These are phyloP conservation scores for Austroboletus festivus DNA, from an alignment of 768 basidiomycete species.

Conservation along the genomic window DNA sequence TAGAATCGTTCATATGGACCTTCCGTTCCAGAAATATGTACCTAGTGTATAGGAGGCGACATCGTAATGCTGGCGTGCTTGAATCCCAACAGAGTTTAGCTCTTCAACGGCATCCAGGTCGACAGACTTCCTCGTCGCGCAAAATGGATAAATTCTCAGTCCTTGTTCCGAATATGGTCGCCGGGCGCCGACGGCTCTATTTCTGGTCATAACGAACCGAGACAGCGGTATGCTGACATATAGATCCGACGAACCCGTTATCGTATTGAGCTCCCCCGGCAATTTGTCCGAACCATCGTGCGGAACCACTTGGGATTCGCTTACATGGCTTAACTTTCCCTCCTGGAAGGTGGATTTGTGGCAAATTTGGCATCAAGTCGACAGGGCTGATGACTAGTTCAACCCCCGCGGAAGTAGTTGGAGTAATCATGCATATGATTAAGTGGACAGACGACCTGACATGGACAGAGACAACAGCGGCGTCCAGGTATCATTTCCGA, in stretches of 20 bases:
- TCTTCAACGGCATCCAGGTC: background rate
- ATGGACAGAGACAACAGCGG: background rate
- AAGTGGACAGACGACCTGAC: background rate
- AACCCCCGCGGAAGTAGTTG: conserved; percentile 8
- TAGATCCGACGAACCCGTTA: conserved; percentile 14
- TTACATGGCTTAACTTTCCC: conserved; percentile 6
- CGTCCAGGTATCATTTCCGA: conserved; percentile 14
- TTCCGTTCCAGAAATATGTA: background rate
- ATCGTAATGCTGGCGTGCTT: background rate
- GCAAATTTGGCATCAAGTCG: conserved; percentile 2
- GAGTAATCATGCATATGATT: conserved; percentile 3
- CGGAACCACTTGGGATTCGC: conserved; percentile 5
- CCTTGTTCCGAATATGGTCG: conserved; percentile 18
- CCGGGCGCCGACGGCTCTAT: conserved; percentile 3
- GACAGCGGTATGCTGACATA: conserved; percentile 20
- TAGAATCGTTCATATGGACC: conserved; percentile 3
- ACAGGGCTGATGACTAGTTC: conserved; percentile 1
- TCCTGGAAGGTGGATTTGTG: conserved; percentile 9
- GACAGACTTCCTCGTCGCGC: background rate
- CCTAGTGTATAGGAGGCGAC: no score
- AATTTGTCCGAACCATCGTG: background rate
- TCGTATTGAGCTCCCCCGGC: conserved; percentile 4
- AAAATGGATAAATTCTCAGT: conserved; percentile 1
- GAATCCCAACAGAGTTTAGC: background rate
- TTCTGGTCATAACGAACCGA: conserved; percentile 19